Base-by-base conservation (phyloP, 176 grass and related monocot genomes). In the Carex littledalei region DNA sequence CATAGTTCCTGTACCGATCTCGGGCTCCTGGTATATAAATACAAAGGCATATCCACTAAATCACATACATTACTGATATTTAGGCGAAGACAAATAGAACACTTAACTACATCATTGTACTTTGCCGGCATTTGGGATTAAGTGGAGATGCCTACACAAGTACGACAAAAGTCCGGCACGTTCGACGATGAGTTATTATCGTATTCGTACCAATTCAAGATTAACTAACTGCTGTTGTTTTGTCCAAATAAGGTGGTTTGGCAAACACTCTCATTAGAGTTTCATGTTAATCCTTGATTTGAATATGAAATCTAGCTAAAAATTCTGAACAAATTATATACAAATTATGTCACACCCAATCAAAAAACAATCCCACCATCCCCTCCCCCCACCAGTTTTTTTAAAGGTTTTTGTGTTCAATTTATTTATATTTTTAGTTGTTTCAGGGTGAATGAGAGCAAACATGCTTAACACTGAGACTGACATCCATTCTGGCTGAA, bases 1-100 rank as follows among this genome's bases (percentile, higher is more conserved):
- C 91, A 79, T 79, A 86, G n/a, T 88, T 92, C 81, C 88, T 89
- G 67, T 90, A 85, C 86, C 93, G 90, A 85, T 98, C 95, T 81
- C 95, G 88, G 65, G 86, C 81, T 76, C 93, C 95, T 92, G 86
- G 83, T 80, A 86, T 87, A 74, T 77, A 63, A 86, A 72, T 34
- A 24, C 63, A 87, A 85, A 64, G 61, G 37, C 43, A 67, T 72
- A 86, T 21, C 57, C 21, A 69, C 50, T 85, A 43, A 91, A 15
- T 53, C 8, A 53, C 56, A 53, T 11, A 32, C 53, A 76, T 47
- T 16, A 76, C 66, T 29, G 24, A 78, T 32, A 57, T 14, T 78
- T 52, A 35, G 52, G 21, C 1, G 16, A 54, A 9, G 47, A 56
- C 74, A 78, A 57, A 31, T 56, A 55, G 21, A 78, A 31, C 45